Base-by-base conservation (phyloP, 345 rosid species). In the Euclidium syriacum region DNA sequence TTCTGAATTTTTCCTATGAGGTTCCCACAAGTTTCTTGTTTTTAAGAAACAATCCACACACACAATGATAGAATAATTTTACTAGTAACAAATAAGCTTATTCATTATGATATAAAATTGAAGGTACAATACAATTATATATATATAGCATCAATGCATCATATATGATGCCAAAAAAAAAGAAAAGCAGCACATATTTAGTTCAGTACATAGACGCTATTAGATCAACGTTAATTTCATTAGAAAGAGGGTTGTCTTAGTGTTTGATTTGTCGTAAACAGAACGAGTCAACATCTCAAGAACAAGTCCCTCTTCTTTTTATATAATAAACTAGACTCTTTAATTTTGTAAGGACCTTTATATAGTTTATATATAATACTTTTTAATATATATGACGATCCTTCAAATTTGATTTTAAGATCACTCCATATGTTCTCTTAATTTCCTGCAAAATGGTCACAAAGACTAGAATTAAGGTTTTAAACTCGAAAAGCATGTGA, bases 391-490 rank as follows among this genome's bases (percentile, higher is more conserved):
- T 58, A 29, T 22, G 25, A 6, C 25, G 24, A 38, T 20, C 34
- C 17, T 38, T 48, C 12, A 29, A 2, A 20, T 11, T 40, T 58
- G 3, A 30, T 32, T 50, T 4, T 12, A 59, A 6, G 41, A 33
- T 17, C 33, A 18, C 19, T 18, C 19, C 48, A 14, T 50, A 24
- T 4, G 41, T 44, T 60, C 67, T 58, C 26, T 50, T 50, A 15
- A 9, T 32, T 18, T 36, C 73, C 73, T 69, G 35, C 67, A 69
- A 60, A 60, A 26, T 35, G 46, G 7, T 39, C 30, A 14, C 39
- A 52, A 15, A 42, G 4, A 19, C 35, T n/a, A 10, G n/a, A 30
- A 43, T 58, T 33, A 8, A 47, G 22, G 2, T 10, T 32, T 26
- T 15, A 15, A 30, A 35, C 17, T 44, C 24, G 54, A n/a, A n/a